phyloP scores from a whole-genome alignment of 2,329 filamentous ascomycete genomes.

The Fusarium kyushuense region DNA sequence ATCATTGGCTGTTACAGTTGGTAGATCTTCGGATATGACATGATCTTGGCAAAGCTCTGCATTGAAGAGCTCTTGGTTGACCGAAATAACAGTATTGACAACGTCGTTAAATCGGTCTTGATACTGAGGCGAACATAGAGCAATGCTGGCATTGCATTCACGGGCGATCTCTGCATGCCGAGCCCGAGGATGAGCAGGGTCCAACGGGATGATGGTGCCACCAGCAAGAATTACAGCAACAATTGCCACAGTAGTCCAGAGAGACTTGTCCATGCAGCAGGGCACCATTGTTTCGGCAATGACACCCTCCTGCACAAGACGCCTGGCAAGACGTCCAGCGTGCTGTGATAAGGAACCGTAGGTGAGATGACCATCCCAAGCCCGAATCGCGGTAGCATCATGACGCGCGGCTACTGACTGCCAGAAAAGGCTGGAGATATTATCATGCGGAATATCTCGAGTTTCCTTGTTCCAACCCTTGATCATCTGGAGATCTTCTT shows the following conservation, averaged over 20 bases:
- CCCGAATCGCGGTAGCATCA: slow-evolving; percentile 12
- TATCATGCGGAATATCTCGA: not conserved
- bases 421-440: slow-evolving; percentile 25
- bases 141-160: slow-evolving; percentile 21
- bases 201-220: slow-evolving; percentile 43
- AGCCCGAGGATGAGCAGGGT: slow-evolving; percentile 34
- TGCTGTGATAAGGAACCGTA: slow-evolving; percentile 24
- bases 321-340: slow-evolving; percentile 6
- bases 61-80: not conserved
- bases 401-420: not conserved
- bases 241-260: slow-evolving; percentile 43
- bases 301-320: slow-evolving; percentile 16
- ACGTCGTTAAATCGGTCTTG: slow-evolving; percentile 9
- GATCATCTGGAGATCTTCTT: slow-evolving; percentile 30
- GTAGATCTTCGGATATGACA: not conserved
- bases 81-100: not conserved
- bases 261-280: slow-evolving; percentile 45
- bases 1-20: not conserved
- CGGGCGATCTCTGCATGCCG: slow-evolving; percentile 25
- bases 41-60: not conserved
- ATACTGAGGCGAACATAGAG: slow-evolving; percentile 18
- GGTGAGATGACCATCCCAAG: slow-evolving; percentile 40
- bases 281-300: slow-evolving; percentile 13
- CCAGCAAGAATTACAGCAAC: slow-evolving; percentile 45
- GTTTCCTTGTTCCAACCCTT: slow-evolving; percentile 14